These are phyloP conservation scores for Solanum habrochaites DNA, from an alignment of 257 asterid species.

Conservation along the genomic window DNA sequence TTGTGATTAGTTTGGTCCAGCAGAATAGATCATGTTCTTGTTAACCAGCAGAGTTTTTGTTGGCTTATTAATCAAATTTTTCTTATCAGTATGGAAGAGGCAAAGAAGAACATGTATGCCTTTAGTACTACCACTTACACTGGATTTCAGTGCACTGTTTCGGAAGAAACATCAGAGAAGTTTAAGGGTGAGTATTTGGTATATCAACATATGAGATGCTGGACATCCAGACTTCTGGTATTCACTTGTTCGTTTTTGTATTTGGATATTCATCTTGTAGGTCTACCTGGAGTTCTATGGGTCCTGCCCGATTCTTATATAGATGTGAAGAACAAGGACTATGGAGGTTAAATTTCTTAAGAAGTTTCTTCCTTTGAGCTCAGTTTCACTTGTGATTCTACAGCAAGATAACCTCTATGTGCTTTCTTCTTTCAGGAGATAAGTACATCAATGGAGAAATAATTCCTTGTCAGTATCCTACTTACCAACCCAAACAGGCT, in stretches of 20 bases:
- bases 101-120: constrained; percentile 96
- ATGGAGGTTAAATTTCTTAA: constrained; percentile 60
- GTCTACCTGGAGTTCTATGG: constrained; percentile 97
- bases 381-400: background rate
- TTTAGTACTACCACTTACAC: constrained; percentile 97
- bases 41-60: background rate
- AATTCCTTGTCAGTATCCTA: constrained; percentile 86
- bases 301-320: constrained; percentile 95
- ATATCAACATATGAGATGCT: background rate
- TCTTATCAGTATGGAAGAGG: constrained; percentile 83
- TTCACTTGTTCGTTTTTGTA: background rate
- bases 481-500: constrained; percentile 83
- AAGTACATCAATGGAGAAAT: constrained; percentile 93
- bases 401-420: background rate
- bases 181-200: constrained; percentile 60
- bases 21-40: background rate
- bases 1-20: background rate
- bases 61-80: background rate
- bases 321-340: constrained; percentile 95
- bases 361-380: background rate
- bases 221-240: background rate
- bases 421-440: constrained; percentile 41
- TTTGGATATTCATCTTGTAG: constrained; percentile 21
- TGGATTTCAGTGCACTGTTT: constrained; percentile 94
- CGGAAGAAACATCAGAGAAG: constrained; percentile 96